Evolutionary conservation across 345 rosid genomes (phyloP).

Genomic region (Eucalyptus cladocalyx): DNA sequence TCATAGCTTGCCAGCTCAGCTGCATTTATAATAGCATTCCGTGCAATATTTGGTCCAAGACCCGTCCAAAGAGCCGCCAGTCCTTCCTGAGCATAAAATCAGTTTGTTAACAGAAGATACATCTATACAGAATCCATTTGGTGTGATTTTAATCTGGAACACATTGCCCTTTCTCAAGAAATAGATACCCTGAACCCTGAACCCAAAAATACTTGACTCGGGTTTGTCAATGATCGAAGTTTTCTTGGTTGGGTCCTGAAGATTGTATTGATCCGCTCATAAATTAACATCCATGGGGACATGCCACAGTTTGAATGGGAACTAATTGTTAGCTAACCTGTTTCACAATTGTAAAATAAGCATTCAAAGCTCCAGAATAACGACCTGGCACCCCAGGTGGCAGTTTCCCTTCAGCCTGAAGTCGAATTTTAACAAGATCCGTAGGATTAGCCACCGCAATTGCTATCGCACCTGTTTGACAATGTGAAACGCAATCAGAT

Average conservation of each 20-base stretch:
- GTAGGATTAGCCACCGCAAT: slow-evolving; percentile 91
- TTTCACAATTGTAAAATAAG: slow-evolving; percentile 62
- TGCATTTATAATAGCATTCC: slow-evolving; percentile 94
- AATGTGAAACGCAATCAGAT: background rate
- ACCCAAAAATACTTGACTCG: background rate
- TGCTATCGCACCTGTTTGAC: slow-evolving; percentile 73
- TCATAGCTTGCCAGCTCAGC: slow-evolving; percentile 99
- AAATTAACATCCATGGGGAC: background rate
- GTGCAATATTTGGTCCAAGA: slow-evolving; percentile 88
- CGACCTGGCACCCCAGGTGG: slow-evolving; percentile 82
- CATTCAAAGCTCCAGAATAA: slow-evolving; percentile 82
- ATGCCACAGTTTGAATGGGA: background rate
- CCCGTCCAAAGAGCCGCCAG: slow-evolving; percentile 87
- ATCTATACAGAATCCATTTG: background rate
- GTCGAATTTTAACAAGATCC: slow-evolving; percentile 91
- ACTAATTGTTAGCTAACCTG: slow-evolving; percentile 34
- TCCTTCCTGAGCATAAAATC: slow-evolving; percentile 49
- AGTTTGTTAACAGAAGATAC: background rate
- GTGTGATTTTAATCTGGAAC: background rate
- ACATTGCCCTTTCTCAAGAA: background rate
- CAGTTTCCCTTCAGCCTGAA: slow-evolving; percentile 90
- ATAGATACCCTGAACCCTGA: background rate
- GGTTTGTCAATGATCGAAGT: background rate
- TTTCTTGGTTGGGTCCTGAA: background rate
- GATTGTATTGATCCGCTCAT: background rate